phyloP scores from a whole-genome alignment of 345 rosid species.

The Arabidopsis arenosa region DNA sequence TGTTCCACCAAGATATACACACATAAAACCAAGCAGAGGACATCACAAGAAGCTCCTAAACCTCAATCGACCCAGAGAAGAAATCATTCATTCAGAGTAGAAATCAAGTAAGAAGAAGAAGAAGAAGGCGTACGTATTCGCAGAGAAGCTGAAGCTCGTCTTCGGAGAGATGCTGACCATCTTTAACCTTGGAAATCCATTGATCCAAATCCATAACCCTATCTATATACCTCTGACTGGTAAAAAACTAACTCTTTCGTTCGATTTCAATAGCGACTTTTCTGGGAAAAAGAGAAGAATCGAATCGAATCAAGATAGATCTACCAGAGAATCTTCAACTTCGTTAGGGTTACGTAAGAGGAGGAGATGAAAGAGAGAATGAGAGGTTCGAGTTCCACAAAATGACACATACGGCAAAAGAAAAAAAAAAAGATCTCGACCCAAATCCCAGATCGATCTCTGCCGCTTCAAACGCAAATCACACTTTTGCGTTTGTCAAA shows the following conservation, averaged over 20 bases:
- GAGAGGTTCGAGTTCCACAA: slow-evolving; percentile 41
- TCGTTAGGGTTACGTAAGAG: slow-evolving; percentile 44
- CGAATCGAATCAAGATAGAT: slow-evolving; percentile 39
- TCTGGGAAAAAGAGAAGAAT: not conserved
- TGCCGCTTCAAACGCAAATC: slow-evolving; percentile 41
- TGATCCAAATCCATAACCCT: slow-evolving; percentile 93
- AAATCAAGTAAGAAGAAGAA: slow-evolving; percentile 27
- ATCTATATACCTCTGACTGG: slow-evolving; percentile 18
- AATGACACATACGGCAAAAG: slow-evolving; percentile 23
- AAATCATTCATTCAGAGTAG: slow-evolving; percentile 14
- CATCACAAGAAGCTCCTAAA: slow-evolving; percentile 5
- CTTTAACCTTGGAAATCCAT: slow-evolving; percentile 96
- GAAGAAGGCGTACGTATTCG: slow-evolving; percentile 67
- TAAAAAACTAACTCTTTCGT: slow-evolving; percentile 5
- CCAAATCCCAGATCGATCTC: slow-evolving; percentile 37
- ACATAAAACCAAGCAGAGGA: slow-evolving; percentile 11
- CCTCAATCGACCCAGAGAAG: not conserved
- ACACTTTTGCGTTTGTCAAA: slow-evolving; percentile 23
- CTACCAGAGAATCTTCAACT: slow-evolving; percentile 36
- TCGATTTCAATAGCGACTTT: slow-evolving; percentile 33
- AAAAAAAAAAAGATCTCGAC: slow-evolving; percentile 22
- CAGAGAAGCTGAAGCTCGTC: slow-evolving; percentile 99
- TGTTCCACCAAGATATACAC: not conserved
- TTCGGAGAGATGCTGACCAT: slow-evolving; percentile 90
- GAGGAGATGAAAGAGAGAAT: slow-evolving; percentile 31